Evolutionary conservation across 139 green algal genomes (phyloP).

Genomic region (Picochlorum sp.): DNA sequence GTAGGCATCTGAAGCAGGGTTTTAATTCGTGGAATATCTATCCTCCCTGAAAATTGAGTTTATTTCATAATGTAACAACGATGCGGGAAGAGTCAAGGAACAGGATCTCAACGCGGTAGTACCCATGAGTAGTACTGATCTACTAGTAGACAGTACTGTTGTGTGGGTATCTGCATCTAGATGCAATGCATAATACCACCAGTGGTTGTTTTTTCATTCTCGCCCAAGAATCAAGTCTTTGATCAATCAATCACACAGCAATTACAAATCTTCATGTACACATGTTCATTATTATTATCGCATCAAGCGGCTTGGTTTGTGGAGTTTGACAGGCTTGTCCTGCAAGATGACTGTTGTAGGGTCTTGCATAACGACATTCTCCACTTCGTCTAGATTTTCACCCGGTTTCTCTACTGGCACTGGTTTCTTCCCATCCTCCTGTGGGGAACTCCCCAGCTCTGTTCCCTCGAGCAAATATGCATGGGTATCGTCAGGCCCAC

Average conservation of each 20-base stretch:
- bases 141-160: no score
- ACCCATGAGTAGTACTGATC: no score
- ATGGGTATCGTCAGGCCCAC: not conserved
- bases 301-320: slow-evolving; percentile 12
- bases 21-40: no score
- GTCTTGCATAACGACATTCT: not conserved
- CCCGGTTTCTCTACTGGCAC: slow-evolving; percentile 24
- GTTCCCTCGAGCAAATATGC: not conserved
- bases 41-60: no score
- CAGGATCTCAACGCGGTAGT: not conserved
- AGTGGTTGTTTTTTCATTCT: no score
- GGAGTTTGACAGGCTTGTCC: slow-evolving; percentile 20
- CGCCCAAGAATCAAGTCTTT: no score
- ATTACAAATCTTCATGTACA: not conserved
- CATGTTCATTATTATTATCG: no score
- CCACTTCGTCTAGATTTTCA: not conserved
- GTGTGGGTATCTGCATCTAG: no score
- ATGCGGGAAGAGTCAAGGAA: no score
- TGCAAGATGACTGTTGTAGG: slow-evolving; percentile 7
- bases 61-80: no score
- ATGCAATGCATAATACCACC: no score
- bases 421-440: not conserved
- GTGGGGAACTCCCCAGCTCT: not conserved
- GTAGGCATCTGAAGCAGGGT: no score
- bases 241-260: not conserved